A percentile compares a stretch with the other conserved stretches of the same genome.
These are phyloP conservation scores for Xylariales sp. DNA, from an alignment of 2,329 filamentous ascomycete genomes.

Conservation along the genomic window DNA sequence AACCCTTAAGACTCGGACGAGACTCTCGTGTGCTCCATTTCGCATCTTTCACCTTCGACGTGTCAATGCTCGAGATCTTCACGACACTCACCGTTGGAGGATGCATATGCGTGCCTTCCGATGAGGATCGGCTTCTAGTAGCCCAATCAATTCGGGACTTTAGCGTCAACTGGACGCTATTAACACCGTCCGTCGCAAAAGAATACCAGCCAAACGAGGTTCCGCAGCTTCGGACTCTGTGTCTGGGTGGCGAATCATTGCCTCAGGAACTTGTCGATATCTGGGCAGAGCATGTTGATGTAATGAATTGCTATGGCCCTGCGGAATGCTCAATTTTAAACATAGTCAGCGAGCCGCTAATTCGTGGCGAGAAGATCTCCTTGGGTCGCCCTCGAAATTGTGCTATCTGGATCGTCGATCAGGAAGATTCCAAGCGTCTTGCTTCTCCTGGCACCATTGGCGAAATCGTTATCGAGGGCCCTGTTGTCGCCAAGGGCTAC, in stretches of 20 bases:
- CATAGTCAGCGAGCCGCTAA: conserved; percentile 2
- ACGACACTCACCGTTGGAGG: conserved; percentile 33
- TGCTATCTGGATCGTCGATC: conserved; percentile 2
- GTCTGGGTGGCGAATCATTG: conserved; percentile 23
- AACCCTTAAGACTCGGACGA: conserved; percentile 14
- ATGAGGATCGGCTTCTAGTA: conserved; percentile 33
- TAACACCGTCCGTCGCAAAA: conserved; percentile 24
- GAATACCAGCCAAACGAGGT: conserved; percentile 20
- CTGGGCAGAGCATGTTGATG: conserved; percentile 16
- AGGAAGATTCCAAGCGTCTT: not conserved
- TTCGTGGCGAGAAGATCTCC: not conserved
- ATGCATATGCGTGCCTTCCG: conserved; percentile 35
- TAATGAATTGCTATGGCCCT: conserved; percentile 22
- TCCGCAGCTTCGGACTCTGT: conserved; percentile 18
- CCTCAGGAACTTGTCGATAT: conserved; percentile 14
- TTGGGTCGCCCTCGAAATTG: conserved; percentile 1
- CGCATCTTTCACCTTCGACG: conserved; percentile 35
- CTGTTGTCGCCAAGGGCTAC: conserved; percentile 2
- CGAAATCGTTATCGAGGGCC: conserved; percentile 3
- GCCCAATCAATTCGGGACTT: conserved; percentile 21
- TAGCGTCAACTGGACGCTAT: conserved; percentile 20
- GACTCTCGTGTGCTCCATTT: conserved; percentile 24
- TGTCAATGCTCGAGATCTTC: conserved; percentile 34
- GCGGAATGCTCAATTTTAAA: conserved; percentile 14
- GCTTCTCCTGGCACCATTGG: conserved; percentile 4